phyloP scores from a whole-genome alignment of 1,139 yeast genomes.

The Pichia cactophila region DNA sequence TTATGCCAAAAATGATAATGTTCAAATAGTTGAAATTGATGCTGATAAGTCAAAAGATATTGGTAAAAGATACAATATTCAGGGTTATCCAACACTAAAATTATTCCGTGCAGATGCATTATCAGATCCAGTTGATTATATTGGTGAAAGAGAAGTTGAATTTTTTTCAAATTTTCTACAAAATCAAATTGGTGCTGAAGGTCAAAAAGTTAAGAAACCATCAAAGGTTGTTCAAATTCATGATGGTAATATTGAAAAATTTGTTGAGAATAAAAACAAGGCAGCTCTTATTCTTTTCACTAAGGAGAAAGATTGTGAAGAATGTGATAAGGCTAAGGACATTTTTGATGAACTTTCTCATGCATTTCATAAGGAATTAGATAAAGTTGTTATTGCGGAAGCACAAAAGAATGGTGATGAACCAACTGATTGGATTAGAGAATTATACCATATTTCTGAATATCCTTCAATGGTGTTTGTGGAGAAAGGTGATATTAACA shows the following conservation, averaged over 20 bases:
- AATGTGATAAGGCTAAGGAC: slow-evolving; percentile 8
- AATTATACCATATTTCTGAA: slow-evolving; percentile 36
- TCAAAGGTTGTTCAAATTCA: slow-evolving; percentile 26
- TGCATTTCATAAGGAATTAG: slow-evolving; percentile 18
- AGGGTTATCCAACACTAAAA: slow-evolving; percentile 61
- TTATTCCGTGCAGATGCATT: slow-evolving; percentile 45
- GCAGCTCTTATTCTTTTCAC: slow-evolving; percentile 33
- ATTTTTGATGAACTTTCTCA: slow-evolving; percentile 13
- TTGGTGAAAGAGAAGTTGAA: slow-evolving; percentile 42
- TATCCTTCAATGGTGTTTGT: slow-evolving; percentile 53
- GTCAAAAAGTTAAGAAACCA: slow-evolving; percentile 11
- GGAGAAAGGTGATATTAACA: slow-evolving; percentile 34
- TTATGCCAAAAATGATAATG: slow-evolving; percentile 38
- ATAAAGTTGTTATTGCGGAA: slow-evolving; percentile 33
- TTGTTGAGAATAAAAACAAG: slow-evolving; percentile 30
- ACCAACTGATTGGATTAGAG: slow-evolving; percentile 36
- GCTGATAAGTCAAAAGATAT: slow-evolving; percentile 56
- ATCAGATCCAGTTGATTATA: slow-evolving; percentile 39
- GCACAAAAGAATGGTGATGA: slow-evolving; percentile 42
- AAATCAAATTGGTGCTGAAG: slow-evolving; percentile 23
- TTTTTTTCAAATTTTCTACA: slow-evolving; percentile 39
- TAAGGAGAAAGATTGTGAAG: slow-evolving; percentile 25
- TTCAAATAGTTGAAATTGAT: slow-evolving; percentile 55
- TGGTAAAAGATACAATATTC: slow-evolving; percentile 46
- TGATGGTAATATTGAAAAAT: slow-evolving; percentile 31